Evolutionary conservation across 495 filamentous ascomycete genomes (phyloP).

Genomic region (Penicillium manginii): DNA sequence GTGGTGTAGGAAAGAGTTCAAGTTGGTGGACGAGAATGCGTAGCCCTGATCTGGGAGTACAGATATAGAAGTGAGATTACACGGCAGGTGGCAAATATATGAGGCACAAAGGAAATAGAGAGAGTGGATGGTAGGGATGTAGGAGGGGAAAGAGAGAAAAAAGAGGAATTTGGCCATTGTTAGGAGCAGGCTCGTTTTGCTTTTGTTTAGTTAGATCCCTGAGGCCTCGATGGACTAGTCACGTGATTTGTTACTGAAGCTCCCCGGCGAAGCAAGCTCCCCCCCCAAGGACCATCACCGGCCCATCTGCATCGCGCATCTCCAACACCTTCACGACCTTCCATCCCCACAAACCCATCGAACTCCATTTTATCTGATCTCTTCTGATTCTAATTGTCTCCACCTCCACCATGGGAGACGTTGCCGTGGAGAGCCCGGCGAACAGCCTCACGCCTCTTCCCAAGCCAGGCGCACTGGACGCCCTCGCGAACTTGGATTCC

Average conservation of each 20-base stretch:
- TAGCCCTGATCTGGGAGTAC: not conserved
- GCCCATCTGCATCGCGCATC: constrained; percentile 22
- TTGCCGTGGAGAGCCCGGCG: constrained; percentile 77
- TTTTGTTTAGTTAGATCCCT: not conserved
- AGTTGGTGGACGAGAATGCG: too few relatives aligned
- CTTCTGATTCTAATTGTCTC: constrained; percentile 1
- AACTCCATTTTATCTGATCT: not conserved
- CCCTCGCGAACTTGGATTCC: constrained; percentile 86
- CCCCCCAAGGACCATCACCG: constrained; percentile 20
- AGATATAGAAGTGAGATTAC: not conserved
- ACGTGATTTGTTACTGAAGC: constrained; percentile 26
- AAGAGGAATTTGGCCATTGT: too few relatives aligned
- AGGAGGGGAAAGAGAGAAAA: too few relatives aligned
- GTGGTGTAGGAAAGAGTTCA: too few relatives aligned
- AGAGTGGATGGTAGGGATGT: too few relatives aligned
- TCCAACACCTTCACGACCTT: constrained; percentile 12
- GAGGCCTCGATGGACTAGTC: constrained; percentile 12
- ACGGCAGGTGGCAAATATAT: too few relatives aligned
- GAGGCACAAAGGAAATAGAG: too few relatives aligned
- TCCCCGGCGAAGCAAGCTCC: constrained; percentile 19
- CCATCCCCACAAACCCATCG: constrained; percentile 3
- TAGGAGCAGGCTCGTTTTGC: too few relatives aligned
- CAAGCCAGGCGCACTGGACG: constrained; percentile 75
- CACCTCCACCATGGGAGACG: constrained; percentile 71
- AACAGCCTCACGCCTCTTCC: constrained; percentile 73